phyloP scores from a whole-genome alignment of 1,284 basidiomycete genomes.

The Boletus austroedulis region DNA sequence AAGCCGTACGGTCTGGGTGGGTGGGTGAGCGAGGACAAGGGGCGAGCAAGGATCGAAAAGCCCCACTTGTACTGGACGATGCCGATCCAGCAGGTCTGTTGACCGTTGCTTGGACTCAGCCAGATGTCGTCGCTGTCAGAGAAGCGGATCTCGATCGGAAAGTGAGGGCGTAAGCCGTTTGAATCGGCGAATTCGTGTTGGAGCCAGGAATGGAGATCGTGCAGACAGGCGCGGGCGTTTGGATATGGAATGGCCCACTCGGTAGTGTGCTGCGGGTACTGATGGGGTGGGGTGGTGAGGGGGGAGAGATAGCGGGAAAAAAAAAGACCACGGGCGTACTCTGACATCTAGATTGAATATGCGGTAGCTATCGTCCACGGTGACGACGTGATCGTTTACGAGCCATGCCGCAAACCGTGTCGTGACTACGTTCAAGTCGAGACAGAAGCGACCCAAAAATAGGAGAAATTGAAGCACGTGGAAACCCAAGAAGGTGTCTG shows the following conservation, averaged over 20 bases:
- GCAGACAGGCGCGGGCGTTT: conserved; percentile 63
- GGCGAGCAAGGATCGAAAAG: conserved; percentile 2
- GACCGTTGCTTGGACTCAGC: conserved; percentile 84
- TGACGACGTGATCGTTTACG: conserved; percentile 44
- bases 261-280: conserved; percentile 84
- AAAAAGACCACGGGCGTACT: conserved; percentile 45
- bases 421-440: conserved; percentile 53
- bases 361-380: conserved; percentile 70
- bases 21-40: conserved; percentile 2
- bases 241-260: conserved; percentile 90
- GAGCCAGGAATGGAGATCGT: conserved; percentile 76
- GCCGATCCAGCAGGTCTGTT: conserved; percentile 91
- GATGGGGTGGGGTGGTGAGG: conserved; percentile 13
- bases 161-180: conserved; percentile 82
- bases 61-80: conserved; percentile 90
- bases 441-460: conserved; percentile 62
- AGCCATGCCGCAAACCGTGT: conserved; percentile 64
- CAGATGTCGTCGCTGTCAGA: conserved; percentile 89
- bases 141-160: conserved; percentile 92
- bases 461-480: conserved; percentile 81
- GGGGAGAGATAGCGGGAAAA: neutral
- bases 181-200: conserved; percentile 64
- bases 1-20: conserved; percentile 79
- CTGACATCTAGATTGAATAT: conserved; percentile 85
- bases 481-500: conserved; percentile 65